phyloP scores from a whole-genome alignment of 139 green algal genomes.

The Diplosphaera chodatii region DNA sequence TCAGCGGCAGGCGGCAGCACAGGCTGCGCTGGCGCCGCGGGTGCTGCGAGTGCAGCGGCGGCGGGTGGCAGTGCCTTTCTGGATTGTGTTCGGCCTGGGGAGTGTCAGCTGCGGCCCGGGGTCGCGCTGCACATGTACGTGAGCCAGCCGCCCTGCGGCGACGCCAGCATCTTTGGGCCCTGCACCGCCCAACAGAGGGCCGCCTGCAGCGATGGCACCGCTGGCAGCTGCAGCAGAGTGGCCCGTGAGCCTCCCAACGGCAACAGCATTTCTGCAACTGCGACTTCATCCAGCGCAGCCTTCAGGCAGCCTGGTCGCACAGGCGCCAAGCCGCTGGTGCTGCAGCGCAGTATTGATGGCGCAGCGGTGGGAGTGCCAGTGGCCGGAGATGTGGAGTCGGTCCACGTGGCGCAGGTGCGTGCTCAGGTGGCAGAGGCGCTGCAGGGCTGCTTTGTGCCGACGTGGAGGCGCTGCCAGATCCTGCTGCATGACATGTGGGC shows the following conservation, averaged over 20 bases:
- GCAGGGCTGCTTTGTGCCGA: not conserved
- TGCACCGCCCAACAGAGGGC: not conserved
- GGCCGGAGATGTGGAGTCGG: not conserved
- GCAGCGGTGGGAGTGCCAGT: not conserved
- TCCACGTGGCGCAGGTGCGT: not conserved
- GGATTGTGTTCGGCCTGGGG: slow-evolving; percentile 5
- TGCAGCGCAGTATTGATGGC: not conserved
- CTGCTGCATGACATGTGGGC: too few relatives aligned
- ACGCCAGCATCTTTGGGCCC: slow-evolving; percentile 59
- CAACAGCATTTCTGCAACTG: not conserved
- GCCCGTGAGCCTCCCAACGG: not conserved
- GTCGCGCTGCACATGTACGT: slow-evolving; percentile 70
- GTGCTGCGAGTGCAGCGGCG: not conserved
- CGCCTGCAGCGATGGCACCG: not conserved
- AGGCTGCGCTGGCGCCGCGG: not conserved
- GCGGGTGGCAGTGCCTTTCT: not conserved
- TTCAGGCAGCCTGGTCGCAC: slow-evolving; percentile 21
- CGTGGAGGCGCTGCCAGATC: too few relatives aligned
- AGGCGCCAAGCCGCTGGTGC: slow-evolving; percentile 37
- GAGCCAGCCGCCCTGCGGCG: slow-evolving; percentile 78
- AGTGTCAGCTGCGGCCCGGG: slow-evolving; percentile 29
- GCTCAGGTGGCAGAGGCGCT: slow-evolving; percentile 2
- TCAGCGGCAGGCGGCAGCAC: not conserved
- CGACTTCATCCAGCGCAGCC: not conserved
- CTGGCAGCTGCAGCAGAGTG: not conserved